These are phyloP conservation scores for Tetradesmus obliquus DNA, from an alignment of 139 green algal genomes.

Conservation along the genomic window DNA sequence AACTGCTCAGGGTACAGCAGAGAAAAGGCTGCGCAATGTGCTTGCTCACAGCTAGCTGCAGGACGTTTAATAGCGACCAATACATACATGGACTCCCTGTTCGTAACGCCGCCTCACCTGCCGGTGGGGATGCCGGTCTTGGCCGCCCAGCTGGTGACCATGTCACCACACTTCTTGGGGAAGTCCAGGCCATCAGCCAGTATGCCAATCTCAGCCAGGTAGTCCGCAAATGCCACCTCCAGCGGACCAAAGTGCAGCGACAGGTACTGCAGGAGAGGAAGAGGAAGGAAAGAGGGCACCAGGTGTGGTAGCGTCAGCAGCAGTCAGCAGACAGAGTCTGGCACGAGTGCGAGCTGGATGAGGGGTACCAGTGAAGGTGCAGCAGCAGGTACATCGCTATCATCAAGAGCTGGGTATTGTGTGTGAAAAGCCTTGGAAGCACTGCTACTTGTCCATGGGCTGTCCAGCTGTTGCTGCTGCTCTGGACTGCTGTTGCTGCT, in stretches of 20 bases:
- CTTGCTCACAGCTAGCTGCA: not conserved
- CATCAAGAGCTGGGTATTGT: too few species aligned
- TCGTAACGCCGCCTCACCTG: slow-evolving; percentile 11
- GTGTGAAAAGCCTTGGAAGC: too few species aligned
- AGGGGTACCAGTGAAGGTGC: not conserved
- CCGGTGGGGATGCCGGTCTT: not conserved
- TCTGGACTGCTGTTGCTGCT: too few species aligned
- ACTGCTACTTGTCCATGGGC: too few species aligned
- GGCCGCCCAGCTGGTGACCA: slow-evolving; percentile 47
- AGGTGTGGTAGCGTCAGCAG: not conserved
- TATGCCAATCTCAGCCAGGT: slow-evolving; percentile 45
- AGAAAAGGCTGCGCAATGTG: too few species aligned
- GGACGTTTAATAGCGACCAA: too few species aligned
- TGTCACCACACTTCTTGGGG: slow-evolving; percentile 53
- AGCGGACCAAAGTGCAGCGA: slow-evolving; percentile 63
- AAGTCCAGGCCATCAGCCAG: slow-evolving; percentile 51
- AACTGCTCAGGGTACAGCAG: too few species aligned
- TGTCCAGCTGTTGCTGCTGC: too few species aligned
- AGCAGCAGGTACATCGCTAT: too few species aligned
- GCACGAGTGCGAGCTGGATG: not conserved
- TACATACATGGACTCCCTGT: not conserved
- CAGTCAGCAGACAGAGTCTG: not conserved
- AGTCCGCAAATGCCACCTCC: slow-evolving; percentile 48
- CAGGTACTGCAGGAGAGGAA: slow-evolving; percentile 50
- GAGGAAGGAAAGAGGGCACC: not conserved